Conservation (phyloP, 495 filamentous ascomycete species). For the Penicillium salamii region DNA sequence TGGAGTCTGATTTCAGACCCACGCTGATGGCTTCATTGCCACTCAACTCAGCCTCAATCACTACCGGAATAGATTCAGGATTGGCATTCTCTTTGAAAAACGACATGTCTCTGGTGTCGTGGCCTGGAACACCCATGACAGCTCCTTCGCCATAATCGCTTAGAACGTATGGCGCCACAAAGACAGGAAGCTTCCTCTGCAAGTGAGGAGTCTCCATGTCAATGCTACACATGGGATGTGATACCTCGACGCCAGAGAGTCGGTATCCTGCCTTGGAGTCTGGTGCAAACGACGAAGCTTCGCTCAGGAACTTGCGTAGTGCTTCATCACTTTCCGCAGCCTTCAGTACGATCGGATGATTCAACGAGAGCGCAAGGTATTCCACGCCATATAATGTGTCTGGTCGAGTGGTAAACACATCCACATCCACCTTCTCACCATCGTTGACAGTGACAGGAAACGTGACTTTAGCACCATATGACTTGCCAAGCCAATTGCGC, state of each 20-base stretch:
- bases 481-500: slow-evolving; percentile 84
- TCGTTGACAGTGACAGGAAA: slow-evolving; percentile 55
- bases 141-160: slow-evolving; percentile 85
- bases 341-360: slow-evolving; percentile 66
- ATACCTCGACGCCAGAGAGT: slow-evolving; percentile 56
- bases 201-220: slow-evolving; percentile 49
- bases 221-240: slow-evolving; percentile 61
- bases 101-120: slow-evolving; percentile 70
- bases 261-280: slow-evolving; percentile 76
- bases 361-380: slow-evolving; percentile 74
- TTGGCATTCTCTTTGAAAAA: slow-evolving; percentile 74
- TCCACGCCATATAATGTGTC: slow-evolving; percentile 84
- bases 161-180: slow-evolving; percentile 81
- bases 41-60: slow-evolving; percentile 36
- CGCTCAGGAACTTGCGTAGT: slow-evolving; percentile 65
- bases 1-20: slow-evolving; percentile 35
- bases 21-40: slow-evolving; percentile 39
- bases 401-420: slow-evolving; percentile 78
- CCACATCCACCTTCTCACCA: slow-evolving; percentile 40
- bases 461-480: slow-evolving; percentile 65
- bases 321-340: slow-evolving; percentile 56
- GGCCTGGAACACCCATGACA: slow-evolving; percentile 89
- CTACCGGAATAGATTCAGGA: slow-evolving; percentile 48
- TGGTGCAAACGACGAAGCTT: slow-evolving; percentile 55
- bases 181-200: slow-evolving; percentile 63